Conservation (phyloP, 306 rosid species). For the Fragaria iinumae region DNA sequence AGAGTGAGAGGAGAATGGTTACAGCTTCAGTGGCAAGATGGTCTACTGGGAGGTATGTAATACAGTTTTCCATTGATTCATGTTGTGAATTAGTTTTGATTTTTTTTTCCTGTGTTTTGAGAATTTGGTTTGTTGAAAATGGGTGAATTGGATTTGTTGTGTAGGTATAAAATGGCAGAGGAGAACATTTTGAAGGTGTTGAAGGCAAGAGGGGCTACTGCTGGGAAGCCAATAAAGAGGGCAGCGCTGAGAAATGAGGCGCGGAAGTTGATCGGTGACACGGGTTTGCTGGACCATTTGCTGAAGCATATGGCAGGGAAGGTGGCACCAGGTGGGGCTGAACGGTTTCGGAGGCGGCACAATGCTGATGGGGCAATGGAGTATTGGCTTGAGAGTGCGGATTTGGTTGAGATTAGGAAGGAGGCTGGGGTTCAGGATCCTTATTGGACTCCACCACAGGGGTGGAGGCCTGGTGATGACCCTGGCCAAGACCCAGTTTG, state of each 20-base stretch:
- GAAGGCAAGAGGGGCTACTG: conserved; percentile 61
- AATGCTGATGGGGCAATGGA: conserved; percentile 95
- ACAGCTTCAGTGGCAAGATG: conserved; percentile 50
- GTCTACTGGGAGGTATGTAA: conserved; percentile 44
- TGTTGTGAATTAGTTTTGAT: not conserved
- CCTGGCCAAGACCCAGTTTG: conserved; percentile 56
- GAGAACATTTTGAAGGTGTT: conserved; percentile 71
- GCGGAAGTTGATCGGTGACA: conserved; percentile 76
- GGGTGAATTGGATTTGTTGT: not conserved
- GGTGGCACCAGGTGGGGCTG: conserved; percentile 76
- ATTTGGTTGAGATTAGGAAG: conserved; percentile 55
- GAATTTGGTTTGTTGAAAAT: conserved; percentile 1
- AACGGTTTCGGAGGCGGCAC: conserved; percentile 76
- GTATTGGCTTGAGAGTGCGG: conserved; percentile 91
- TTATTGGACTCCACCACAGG: conserved; percentile 89
- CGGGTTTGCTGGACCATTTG: conserved; percentile 88
- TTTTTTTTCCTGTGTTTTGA: not conserved
- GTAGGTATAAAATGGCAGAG: conserved; percentile 77
- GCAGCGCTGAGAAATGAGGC: conserved; percentile 76
- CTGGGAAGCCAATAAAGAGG: conserved; percentile 66
- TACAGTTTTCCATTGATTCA: not conserved
- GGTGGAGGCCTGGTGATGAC: conserved; percentile 83
- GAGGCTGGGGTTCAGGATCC: conserved; percentile 84
- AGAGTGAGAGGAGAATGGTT: conserved; percentile 34
- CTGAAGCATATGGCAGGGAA: conserved; percentile 97